phyloP scores from a whole-genome alignment of 31 red algal species.

The Pterothamnion heteromorphum region DNA sequence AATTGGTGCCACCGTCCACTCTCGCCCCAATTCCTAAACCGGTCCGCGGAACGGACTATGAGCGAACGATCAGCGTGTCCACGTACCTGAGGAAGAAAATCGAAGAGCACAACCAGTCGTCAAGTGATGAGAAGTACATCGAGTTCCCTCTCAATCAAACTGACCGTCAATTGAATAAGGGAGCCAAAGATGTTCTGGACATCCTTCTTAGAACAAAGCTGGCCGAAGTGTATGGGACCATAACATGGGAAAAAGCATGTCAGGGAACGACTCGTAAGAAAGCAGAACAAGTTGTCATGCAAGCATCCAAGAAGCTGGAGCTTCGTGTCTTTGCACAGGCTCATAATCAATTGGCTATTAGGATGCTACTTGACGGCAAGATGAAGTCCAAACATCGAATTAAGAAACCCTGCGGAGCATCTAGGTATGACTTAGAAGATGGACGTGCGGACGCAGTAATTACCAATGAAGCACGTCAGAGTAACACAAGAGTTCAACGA shows the following conservation, averaged over 20 bases:
- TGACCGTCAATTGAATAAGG: not conserved
- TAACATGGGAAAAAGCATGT: not conserved
- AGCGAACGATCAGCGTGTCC: not conserved
- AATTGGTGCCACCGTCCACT: not conserved
- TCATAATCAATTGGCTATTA: slow-evolving; percentile 4
- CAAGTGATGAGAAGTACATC: not conserved
- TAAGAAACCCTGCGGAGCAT: no score
- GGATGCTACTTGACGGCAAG: not conserved
- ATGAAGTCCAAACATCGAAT: slow-evolving; percentile 24
- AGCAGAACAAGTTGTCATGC: no score
- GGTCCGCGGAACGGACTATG: not conserved
- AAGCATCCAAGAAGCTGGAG: no score
- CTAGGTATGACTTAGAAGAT: no score
- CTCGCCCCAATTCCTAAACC: not conserved
- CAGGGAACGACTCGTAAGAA: no score
- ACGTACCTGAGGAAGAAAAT: not conserved
- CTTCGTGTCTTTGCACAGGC: not conserved
- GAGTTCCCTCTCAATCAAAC: not conserved
- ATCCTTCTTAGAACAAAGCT: not conserved
- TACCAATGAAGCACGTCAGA: no score
- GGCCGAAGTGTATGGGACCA: not conserved
- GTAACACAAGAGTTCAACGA: no score
- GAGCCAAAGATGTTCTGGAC: slow-evolving; percentile 12
- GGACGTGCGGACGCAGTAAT: no score
- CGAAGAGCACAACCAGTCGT: not conserved